A percentile compares a stretch with the other conserved stretches of the same genome.
These are phyloP conservation scores for Calonectria montana DNA, from an alignment of 2,329 filamentous ascomycete species.

Conservation along the genomic window DNA sequence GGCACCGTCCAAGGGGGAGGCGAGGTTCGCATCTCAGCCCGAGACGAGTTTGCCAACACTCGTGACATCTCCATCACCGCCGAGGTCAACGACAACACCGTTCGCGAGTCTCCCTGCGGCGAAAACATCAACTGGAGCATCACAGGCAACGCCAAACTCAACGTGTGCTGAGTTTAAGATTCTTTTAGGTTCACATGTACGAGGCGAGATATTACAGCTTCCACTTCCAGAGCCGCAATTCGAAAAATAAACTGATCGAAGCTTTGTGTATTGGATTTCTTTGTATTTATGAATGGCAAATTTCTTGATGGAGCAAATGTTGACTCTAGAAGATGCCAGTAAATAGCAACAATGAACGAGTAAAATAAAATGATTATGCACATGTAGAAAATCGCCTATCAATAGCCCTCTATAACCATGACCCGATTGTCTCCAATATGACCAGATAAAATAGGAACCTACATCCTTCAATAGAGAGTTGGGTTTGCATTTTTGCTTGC, in stretches of 20 bases:
- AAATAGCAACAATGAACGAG: background rate
- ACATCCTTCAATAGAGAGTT: no score
- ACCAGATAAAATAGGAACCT: no score
- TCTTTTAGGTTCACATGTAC: background rate
- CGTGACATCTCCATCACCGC: constrained; percentile 62
- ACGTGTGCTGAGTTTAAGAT: constrained; percentile 51
- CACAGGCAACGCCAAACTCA: constrained; percentile 55
- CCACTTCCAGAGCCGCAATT: background rate
- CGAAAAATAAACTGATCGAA: background rate
- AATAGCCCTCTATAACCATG: no score
- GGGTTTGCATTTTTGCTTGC: no score
- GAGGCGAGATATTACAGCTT: background rate
- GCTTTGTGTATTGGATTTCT: background rate
- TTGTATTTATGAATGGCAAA: background rate
- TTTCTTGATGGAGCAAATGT: background rate
- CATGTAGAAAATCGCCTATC: background rate
- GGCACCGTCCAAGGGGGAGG: constrained; percentile 66
- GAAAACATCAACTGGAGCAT: constrained; percentile 63
- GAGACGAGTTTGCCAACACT: constrained; percentile 65
- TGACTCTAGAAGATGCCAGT: background rate
- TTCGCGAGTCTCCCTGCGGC: constrained; percentile 65
- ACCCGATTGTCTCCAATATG: no score
- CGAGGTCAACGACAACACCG: constrained; percentile 60
- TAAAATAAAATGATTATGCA: background rate
- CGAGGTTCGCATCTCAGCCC: constrained; percentile 64